phyloP scores from a whole-genome alignment of 352 stramenopile species.

The Paralagenidium karlingii region DNA sequence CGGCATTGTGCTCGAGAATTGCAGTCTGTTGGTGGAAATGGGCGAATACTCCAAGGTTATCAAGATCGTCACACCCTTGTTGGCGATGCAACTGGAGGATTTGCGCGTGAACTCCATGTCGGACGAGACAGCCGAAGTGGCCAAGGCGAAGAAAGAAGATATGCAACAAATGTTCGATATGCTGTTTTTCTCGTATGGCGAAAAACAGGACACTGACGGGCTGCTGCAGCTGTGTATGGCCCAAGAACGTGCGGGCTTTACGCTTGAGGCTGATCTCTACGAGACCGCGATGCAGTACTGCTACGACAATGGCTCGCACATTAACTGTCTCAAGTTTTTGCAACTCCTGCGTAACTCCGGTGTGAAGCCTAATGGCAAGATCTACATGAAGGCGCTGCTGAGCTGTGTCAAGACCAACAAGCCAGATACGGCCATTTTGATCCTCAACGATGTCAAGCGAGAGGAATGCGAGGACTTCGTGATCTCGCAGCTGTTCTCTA shows the following conservation, averaged over 20 bases:
- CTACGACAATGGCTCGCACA: constrained; percentile 14
- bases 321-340: constrained; percentile 53
- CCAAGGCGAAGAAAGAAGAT: not conserved
- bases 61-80: not conserved
- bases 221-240: constrained; percentile 34
- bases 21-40: too few species aligned
- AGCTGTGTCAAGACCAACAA: constrained; percentile 34
- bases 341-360: constrained; percentile 60
- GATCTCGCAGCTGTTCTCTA: too few species aligned
- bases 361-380: constrained; percentile 56
- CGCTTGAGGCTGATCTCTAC: constrained; percentile 43
- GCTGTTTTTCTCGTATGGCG: constrained; percentile 21
- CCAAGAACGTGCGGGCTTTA: constrained; percentile 26
- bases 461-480: too few species aligned
- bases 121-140: too few species aligned
- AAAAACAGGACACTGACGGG: constrained; percentile 29
- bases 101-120: not conserved
- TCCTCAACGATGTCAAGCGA: too few species aligned
- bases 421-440: too few species aligned
- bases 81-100: not conserved
- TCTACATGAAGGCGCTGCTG: constrained; percentile 60
- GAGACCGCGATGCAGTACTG: constrained; percentile 64
- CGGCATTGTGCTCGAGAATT: not conserved
- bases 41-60: not conserved
- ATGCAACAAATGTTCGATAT: constrained; percentile 7